These are phyloP conservation scores for Termitomyces sp. DNA, from an alignment of 768 basidiomycete genomes.

Conservation along the genomic window DNA sequence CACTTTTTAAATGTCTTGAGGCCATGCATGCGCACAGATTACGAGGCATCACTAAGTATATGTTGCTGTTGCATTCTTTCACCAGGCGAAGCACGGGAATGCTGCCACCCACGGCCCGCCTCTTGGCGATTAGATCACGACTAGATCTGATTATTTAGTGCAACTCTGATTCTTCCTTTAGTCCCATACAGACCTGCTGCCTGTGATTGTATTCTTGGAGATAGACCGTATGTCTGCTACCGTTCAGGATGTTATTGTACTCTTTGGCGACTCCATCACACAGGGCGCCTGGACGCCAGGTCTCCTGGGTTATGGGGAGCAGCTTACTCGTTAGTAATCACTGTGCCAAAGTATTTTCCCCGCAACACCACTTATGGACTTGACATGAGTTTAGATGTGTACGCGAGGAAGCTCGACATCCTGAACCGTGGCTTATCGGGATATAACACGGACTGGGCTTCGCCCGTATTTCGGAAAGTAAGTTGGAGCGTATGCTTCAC, in stretches of 20 bases:
- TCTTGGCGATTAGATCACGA: not conserved
- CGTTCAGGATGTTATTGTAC: slow-evolving; percentile 64
- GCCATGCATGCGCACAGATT: not conserved
- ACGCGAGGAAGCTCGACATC: slow-evolving; percentile 79
- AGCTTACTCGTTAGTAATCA: slow-evolving; percentile 53
- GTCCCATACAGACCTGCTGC: no score
- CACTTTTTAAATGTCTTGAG: not conserved
- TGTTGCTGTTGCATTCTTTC: not conserved
- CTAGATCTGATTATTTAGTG: not conserved
- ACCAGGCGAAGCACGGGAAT: not conserved
- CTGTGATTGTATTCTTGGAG: slow-evolving; percentile 6
- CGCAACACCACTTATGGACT: not conserved
- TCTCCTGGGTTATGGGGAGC: slow-evolving; percentile 59
- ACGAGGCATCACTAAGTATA: not conserved
- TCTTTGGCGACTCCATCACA: slow-evolving; percentile 83
- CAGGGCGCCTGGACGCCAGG: slow-evolving; percentile 57
- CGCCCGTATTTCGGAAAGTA: slow-evolving; percentile 78
- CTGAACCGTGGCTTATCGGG: slow-evolving; percentile 82
- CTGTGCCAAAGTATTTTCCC: not conserved
- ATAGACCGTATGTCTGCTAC: slow-evolving; percentile 45
- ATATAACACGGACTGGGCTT: slow-evolving; percentile 85
- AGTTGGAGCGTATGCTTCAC: slow-evolving; percentile 8
- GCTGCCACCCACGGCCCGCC: no score
- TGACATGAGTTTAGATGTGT: slow-evolving; percentile 49
- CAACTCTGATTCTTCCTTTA: no score